phyloP scores from a whole-genome alignment of 2,329 filamentous ascomycete species.

The Cryphonectria japonica region DNA sequence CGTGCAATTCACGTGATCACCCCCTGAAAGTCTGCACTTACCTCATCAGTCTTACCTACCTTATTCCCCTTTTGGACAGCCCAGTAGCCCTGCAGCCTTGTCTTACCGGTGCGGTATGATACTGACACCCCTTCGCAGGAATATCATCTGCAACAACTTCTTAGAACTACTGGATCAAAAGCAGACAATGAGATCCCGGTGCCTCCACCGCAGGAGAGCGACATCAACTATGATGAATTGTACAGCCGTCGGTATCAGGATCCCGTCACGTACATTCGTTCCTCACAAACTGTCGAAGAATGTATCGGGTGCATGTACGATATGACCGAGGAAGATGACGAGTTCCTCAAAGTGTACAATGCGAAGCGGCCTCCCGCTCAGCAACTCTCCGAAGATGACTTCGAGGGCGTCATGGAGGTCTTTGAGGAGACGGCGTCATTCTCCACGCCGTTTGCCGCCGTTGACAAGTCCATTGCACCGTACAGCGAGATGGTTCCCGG shows the following conservation, averaged over 20 bases:
- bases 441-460: conserved; percentile 84
- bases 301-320: conserved; percentile 90
- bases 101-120: conserved; percentile 26
- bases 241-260: conserved; percentile 81
- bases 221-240: conserved; percentile 84
- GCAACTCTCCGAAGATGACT: conserved; percentile 84
- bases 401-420: conserved; percentile 92
- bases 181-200: conserved; percentile 67
- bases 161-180: conserved; percentile 59
- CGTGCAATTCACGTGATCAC: conserved; percentile 31
- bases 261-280: conserved; percentile 92
- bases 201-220: conserved; percentile 65
- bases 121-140: conserved; percentile 62
- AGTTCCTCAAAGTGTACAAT: conserved; percentile 84
- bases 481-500: conserved; percentile 77
- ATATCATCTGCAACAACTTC: conserved; percentile 89
- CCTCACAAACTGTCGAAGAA: conserved; percentile 97
- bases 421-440: conserved; percentile 86
- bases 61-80: conserved; percentile 18
- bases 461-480: conserved; percentile 83
- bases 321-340: conserved; percentile 89
- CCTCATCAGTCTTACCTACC: conserved; percentile 14
- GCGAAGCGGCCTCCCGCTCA: conserved; percentile 66
- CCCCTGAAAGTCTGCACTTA: conserved; percentile 11
- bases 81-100: conserved; percentile 12